Percentiles rank a stretch among this genome's conserved stretches.
phyloP scores from a whole-genome alignment of 2,329 filamentous ascomycete species.

The Sclerotinia minor region DNA sequence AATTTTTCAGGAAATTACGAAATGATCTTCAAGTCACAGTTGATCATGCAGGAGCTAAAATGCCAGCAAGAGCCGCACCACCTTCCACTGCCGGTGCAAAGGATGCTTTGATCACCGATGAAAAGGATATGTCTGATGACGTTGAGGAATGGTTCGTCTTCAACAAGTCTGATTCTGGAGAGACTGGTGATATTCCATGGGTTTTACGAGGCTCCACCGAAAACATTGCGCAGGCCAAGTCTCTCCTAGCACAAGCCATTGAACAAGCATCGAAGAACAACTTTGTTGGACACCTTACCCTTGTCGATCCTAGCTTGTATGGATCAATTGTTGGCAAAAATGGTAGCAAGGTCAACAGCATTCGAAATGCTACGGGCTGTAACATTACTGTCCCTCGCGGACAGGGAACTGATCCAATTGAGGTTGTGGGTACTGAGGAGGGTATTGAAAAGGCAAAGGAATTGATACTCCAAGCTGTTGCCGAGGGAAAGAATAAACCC shows the following conservation, averaged over 20 bases:
- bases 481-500: slow-evolving; percentile 49
- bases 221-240: slow-evolving; percentile 78
- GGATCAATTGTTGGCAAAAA: slow-evolving; percentile 86
- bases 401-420: slow-evolving; percentile 79
- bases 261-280: slow-evolving; percentile 68
- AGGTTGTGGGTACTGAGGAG: slow-evolving; percentile 76
- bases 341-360: slow-evolving; percentile 88
- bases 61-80: slow-evolving; percentile 67
- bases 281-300: slow-evolving; percentile 69
- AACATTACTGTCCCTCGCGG: slow-evolving; percentile 90
- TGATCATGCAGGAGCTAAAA: slow-evolving; percentile 79
- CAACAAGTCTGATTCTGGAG: slow-evolving; percentile 54
- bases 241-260: slow-evolving; percentile 70
- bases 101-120: slow-evolving; percentile 92
- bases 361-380: slow-evolving; percentile 88
- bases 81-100: slow-evolving; percentile 59
- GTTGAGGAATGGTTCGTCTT: slow-evolving; percentile 83
- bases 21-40: slow-evolving; percentile 87
- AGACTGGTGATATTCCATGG: slow-evolving; percentile 79
- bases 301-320: slow-evolving; percentile 81
- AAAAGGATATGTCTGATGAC: slow-evolving; percentile 62
- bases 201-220: slow-evolving; percentile 78
- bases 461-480: slow-evolving; percentile 81
- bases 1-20: slow-evolving; percentile 88
- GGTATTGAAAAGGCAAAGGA: slow-evolving; percentile 86